Base-by-base conservation (phyloP, 352 stramenopile genomes). In the Phytophthora palmivora region DNA sequence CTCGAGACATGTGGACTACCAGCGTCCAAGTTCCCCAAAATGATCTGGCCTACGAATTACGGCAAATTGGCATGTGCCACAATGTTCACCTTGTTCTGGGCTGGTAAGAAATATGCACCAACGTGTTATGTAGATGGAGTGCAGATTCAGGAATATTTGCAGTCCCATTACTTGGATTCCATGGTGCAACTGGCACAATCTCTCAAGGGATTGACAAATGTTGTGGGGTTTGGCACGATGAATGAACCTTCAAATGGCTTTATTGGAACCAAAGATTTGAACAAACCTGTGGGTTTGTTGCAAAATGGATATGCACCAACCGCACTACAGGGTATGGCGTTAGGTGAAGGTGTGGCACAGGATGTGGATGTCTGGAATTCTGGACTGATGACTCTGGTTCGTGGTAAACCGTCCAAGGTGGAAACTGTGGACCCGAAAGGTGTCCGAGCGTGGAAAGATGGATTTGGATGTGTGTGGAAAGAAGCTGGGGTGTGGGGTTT, bases 1-100 rank as follows among this genome's bases (percentile, higher is more conserved):
- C 61, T 91, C 15, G 82, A 91, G 56, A 92, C 81, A 21, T 72
- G 58, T n/a, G 76, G 74, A 5, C 12, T 59, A 3, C 60, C 38
- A 9, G 64, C 69, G 24, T 74, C 39, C 16, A 48, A 79, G 44
- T 91, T 88, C 52, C 88, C 88, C 18, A 94, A 92, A 65, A 97
- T 97, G 91, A 89, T 95, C 56, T 97, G 91, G 91, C 86, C 83
- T 15, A 92, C 88, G 41, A 97, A 97, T 62, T 95, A 96, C 60
- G 90, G 86, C 66, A 96, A 96, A 48, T 78, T 94, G 44, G 89
- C 76, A 3, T 82, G 75, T 41, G 88, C 85, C 6, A 97, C 90
- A 11, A 97, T 97, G 91, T 97, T 95, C 57, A 97, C 88, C 37
- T 68, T 97, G 1, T 97, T 97, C 60, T 97, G 72, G 63, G 87